These are phyloP conservation scores for Trypanosoma platydactyli DNA, from an alignment of 208 protist species.

Conservation along the genomic window DNA sequence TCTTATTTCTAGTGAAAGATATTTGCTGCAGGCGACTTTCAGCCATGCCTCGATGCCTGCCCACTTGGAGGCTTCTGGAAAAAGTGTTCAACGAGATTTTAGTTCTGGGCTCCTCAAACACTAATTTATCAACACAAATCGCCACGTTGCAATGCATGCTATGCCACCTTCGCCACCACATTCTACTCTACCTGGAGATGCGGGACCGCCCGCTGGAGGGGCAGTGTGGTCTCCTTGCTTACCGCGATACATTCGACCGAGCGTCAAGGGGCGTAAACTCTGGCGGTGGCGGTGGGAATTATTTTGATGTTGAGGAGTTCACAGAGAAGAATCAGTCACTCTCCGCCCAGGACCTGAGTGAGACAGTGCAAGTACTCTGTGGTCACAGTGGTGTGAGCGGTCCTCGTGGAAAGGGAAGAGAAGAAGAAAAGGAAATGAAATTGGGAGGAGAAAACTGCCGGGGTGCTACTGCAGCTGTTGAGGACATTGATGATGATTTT, in stretches of 20 bases:
- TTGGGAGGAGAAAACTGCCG: no score
- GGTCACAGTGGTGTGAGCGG: neutral
- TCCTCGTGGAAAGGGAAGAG: no score
- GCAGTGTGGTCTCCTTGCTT: slow-evolving; percentile 16
- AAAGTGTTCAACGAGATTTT: slow-evolving; percentile 25
- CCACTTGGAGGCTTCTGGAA: slow-evolving; percentile 50
- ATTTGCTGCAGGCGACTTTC: slow-evolving; percentile 42
- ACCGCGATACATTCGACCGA: slow-evolving; percentile 18
- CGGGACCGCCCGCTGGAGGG: slow-evolving; percentile 40
- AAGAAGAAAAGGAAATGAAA: no score
- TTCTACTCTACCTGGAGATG: slow-evolving; percentile 45
- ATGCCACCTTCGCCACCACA: slow-evolving; percentile 24
- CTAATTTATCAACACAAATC: neutral
- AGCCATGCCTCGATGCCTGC: slow-evolving; percentile 46
- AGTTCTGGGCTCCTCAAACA: neutral
- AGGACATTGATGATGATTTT: neutral
- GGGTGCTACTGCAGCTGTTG: neutral
- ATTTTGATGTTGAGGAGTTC: neutral
- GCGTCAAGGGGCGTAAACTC: slow-evolving; percentile 17
- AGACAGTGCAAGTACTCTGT: slow-evolving; percentile 14
- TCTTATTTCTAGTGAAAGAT: slow-evolving; percentile 51
- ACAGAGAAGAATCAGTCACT: neutral
- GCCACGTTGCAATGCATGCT: slow-evolving; percentile 16
- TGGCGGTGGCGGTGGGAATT: neutral
- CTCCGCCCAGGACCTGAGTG: slow-evolving; percentile 6